phyloP scores from a whole-genome alignment of 805 yeast species.

The Saccharomycopsis microspora region DNA sequence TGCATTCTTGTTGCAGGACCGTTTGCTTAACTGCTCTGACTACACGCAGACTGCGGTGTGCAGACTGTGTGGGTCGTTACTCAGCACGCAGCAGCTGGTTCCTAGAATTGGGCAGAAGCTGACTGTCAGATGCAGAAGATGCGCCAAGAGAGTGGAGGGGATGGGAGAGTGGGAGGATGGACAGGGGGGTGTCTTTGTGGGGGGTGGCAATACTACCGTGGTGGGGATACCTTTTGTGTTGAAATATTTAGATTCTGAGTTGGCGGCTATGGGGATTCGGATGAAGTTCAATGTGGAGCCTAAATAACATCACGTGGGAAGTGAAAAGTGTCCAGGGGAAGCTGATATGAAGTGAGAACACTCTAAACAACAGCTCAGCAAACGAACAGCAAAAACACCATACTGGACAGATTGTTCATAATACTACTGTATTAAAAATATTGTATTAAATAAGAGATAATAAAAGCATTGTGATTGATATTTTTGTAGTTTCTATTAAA shows the following conservation, averaged over 20 bases:
- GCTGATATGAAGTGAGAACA: no score
- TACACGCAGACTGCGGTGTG: slow-evolving; percentile 87
- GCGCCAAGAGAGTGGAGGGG: slow-evolving; percentile 59
- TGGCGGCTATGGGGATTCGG: slow-evolving; percentile 96
- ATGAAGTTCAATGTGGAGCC: slow-evolving; percentile 27
- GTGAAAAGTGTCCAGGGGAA: no score
- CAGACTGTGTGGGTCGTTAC: slow-evolving; percentile 84
- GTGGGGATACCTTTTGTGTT: slow-evolving; percentile 95
- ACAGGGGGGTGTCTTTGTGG: slow-evolving; percentile 79
- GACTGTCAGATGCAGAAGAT: slow-evolving; percentile 77
- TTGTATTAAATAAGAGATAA: no score
- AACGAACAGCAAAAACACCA: no score
- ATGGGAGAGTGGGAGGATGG: slow-evolving; percentile 80
- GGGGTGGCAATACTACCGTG: slow-evolving; percentile 89
- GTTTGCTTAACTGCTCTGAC: slow-evolving; percentile 90
- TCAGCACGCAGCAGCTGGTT: slow-evolving; percentile 82
- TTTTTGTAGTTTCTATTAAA: no score
- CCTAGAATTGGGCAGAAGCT: slow-evolving; percentile 83
- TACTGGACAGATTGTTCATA: no score
- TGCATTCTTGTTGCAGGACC: slow-evolving; percentile 86
- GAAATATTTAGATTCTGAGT: slow-evolving; percentile 88
- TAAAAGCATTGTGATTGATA: no score
- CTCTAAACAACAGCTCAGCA: no score
- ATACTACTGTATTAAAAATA: no score
- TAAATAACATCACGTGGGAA: not conserved